Conservation (phyloP, 768 basidiomycete species). For the Pulveroboletus sp. region DNA sequence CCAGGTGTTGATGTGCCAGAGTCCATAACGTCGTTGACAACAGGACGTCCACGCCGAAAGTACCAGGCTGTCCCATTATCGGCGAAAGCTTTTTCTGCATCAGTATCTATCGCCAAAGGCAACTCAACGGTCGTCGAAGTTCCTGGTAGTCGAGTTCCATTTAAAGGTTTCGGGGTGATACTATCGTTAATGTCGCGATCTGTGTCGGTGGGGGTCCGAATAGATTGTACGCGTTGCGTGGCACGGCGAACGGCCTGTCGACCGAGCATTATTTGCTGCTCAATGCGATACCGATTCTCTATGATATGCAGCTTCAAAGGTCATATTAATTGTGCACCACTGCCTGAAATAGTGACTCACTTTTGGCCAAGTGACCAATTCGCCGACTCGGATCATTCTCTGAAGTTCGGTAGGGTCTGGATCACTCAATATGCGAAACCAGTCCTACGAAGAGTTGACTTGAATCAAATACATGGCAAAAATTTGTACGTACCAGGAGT, state of each 20-base stretch:
- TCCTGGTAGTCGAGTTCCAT: constrained; percentile 15
- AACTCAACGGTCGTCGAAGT: constrained; percentile 39
- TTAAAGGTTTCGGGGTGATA: constrained; percentile 18
- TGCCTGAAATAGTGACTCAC: constrained; percentile 35
- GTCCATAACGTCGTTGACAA: constrained; percentile 18
- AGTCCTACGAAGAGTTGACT: constrained; percentile 49
- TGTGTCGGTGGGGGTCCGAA: constrained; percentile 18
- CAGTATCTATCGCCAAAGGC: constrained; percentile 73
- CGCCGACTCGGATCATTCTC: constrained; percentile 83
- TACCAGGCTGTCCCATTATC: constrained; percentile 49
- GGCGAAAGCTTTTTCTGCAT: constrained; percentile 67
- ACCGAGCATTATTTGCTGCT: constrained; percentile 77
- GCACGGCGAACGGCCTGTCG: constrained; percentile 64
- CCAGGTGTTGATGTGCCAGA: constrained; percentile 34
- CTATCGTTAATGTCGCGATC: constrained; percentile 22
- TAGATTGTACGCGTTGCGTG: constrained; percentile 36
- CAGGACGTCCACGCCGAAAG: constrained; percentile 45
- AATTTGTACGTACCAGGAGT: constrained; percentile 49
- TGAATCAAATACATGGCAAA: neutral
- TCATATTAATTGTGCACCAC: constrained; percentile 8
- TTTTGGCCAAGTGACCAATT: constrained; percentile 96
- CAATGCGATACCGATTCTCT: constrained; percentile 80
- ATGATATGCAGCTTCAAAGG: constrained; percentile 82
- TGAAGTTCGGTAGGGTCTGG: constrained; percentile 75
- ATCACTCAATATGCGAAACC: constrained; percentile 79